Evolutionary conservation across 83 land plant genomes (phyloP), one percentile per base, ranked within the genome.

Genomic region (Diphasiastrum complanatum): DNA sequence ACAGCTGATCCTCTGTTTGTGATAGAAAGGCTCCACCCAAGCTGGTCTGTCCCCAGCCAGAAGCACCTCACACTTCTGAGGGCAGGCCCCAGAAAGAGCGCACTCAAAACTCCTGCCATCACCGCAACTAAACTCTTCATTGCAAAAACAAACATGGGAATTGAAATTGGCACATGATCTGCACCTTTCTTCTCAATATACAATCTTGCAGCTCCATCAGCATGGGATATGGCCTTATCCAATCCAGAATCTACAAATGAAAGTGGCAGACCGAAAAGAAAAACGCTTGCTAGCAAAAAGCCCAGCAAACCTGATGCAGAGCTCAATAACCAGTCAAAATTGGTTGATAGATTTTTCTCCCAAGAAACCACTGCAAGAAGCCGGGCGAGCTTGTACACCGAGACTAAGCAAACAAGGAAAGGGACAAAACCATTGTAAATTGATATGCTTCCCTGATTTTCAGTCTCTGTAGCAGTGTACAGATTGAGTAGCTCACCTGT

Each of bases 21-120:
- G 2, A 84, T 77, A 6, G 82, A 40, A 36, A 84, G 56, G 66
- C 79, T 76, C 67, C 82, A 82, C 18, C 76, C 50, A 18, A 84
- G 77, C 68, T 88, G 95, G 60, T 88, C 86, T 1, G 95, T 84
- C 1, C 89, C 95, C 34, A 88, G 52, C 95, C 95, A 88, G 73
- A 84, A 88, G 0, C 81, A 35, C 30, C 82, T 60, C 1, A 80
- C 80, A 55, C 24, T 65, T 62, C 72, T 76, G 33, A 47, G 45
- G 3, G 80, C 76, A 5, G 89, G 83, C 26, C 76, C 45, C 20
- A 67, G 70, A 33, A 88, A 63, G n/a, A 88, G 43, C 19, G 80
- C 81, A 0, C 75, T 46, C 26, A 78, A 14, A 31, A 43, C 33
- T 2, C 86, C 95, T 54, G 80, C 75, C 24, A 75, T 24, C 34